Evolutionary conservation across 1,284 basidiomycete genomes (phyloP), one percentile per base, ranked within the genome.

Genomic region (Ceratorhiza oryzae-sativae): DNA sequence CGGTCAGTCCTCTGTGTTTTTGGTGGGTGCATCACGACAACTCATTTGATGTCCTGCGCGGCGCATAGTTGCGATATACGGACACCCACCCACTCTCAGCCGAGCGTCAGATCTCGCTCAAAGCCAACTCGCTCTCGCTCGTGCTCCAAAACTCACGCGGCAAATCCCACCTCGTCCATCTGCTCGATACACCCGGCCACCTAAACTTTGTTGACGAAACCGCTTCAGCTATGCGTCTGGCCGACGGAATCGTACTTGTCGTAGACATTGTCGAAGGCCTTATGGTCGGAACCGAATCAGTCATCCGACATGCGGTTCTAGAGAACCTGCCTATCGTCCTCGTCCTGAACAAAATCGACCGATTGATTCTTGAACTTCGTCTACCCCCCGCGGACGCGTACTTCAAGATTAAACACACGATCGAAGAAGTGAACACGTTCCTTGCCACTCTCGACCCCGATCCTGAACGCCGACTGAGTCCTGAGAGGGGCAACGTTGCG

Each of bases 331-430:
- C 94, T 83, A 93, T 98, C 74, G 94, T 94, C 3, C 86, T 99
- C 36, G 90, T 99, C 20, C 87, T 99, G 76, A 99, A 99, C 86
- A 99, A 99, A 86, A 90, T 99, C 77, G 97, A 99, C 82, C 88
- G 97, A 71, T 87, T 99, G 58, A 97, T 99, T 75, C 87, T 99
- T 59, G 97, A 99, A 81, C 86, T 99, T 70, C 91, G 97, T 41
- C 90, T 99, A 76, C 97, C 97, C 77, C 97, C 97, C 59, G 84
- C 90, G 55, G 97, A 99, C 78, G 97, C 97, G 1, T 99, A 94
- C 84, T 98, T 97, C 84, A 99, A 99, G 85, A 93, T 99, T 77
- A 97, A 95, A 80, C 97, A 98, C 79, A 97, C 97, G 4, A 97
- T 99, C 73, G 97, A 99, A 79, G 97, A 99, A 80, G 91, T 99